Conservation (phyloP, 306 rosid species). For the Trichosanthes cucumerina region DNA sequence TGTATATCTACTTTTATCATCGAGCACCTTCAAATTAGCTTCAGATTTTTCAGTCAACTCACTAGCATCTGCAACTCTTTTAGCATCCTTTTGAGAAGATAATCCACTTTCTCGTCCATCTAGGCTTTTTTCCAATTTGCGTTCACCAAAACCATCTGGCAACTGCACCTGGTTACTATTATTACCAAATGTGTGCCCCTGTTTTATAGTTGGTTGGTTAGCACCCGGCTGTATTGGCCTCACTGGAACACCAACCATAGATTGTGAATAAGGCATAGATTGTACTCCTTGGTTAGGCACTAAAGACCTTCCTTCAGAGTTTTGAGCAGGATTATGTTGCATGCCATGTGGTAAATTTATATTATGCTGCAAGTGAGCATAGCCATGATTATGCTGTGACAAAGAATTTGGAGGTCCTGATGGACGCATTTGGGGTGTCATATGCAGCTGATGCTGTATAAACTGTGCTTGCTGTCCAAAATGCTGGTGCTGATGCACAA, state of each 20-base stretch:
- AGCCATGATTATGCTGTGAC: conserved; percentile 35
- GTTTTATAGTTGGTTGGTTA: conserved; percentile 34
- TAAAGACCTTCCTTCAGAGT: conserved; percentile 45
- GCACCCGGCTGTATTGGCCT: conserved; percentile 44
- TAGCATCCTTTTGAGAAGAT: conserved; percentile 25
- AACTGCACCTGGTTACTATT: conserved; percentile 32
- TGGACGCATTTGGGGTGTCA: conserved; percentile 44
- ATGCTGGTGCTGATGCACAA: conserved; percentile 35
- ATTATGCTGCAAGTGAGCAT: conserved; percentile 38
- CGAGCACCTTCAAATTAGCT: conserved; percentile 27
- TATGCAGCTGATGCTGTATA: conserved; percentile 42
- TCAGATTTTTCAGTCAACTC: conserved; percentile 30
- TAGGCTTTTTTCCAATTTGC: conserved; percentile 1
- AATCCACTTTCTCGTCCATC: conserved; percentile 26
- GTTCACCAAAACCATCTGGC: conserved; percentile 28
- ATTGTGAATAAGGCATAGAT: conserved; percentile 41
- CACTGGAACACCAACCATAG: conserved; percentile 30
- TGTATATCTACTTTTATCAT: conserved; percentile 19
- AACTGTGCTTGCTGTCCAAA: conserved; percentile 21
- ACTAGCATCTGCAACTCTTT: conserved; percentile 15
- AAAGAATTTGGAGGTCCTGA: conserved; percentile 45
- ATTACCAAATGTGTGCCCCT: conserved; percentile 29
- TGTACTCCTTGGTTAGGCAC: conserved; percentile 42
- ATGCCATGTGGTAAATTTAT: conserved; percentile 30
- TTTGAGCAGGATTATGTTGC: conserved; percentile 45